Percentiles rank a stretch among this genome's conserved stretches.
Evolutionary conservation across 768 basidiomycete genomes (phyloP).

Genomic region (Dictyophora rubrovolvata): DNA sequence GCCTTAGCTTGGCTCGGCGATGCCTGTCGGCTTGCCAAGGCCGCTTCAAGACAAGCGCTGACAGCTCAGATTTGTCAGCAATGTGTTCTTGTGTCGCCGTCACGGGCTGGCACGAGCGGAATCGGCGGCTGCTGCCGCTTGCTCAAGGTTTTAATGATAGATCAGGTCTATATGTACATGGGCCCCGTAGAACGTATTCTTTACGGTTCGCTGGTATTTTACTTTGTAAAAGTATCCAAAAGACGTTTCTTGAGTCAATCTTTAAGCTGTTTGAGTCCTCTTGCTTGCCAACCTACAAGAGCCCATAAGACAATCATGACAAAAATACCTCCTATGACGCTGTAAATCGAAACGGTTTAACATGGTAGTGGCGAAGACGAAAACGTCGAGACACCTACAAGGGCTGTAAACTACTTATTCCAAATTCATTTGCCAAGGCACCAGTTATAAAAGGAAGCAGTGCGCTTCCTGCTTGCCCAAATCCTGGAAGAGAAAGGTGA

Average conservation of each 20-base stretch:
- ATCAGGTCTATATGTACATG: too few relatives aligned
- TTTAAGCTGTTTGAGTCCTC: slow-evolving; percentile 3
- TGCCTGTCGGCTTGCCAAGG: too few relatives aligned
- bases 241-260: slow-evolving; percentile 2
- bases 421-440: slow-evolving; percentile 28
- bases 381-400: slow-evolving; percentile 26
- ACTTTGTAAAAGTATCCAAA: not conserved
- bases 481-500: not conserved
- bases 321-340: slow-evolving; percentile 52
- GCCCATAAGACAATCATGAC: slow-evolving; percentile 47
- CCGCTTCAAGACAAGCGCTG: too few relatives aligned
- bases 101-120: too few relatives aligned
- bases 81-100: too few relatives aligned
- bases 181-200: too few relatives aligned
- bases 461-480: slow-evolving; percentile 18
- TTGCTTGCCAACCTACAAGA: slow-evolving; percentile 28
- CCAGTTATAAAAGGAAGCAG: slow-evolving; percentile 43
- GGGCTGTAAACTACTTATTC: slow-evolving; percentile 38
- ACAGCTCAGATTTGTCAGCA: too few relatives aligned
- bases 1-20: too few relatives aligned
- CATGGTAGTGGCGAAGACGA: not conserved
- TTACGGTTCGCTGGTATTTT: not conserved
- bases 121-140: too few relatives aligned
- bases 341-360: slow-evolving; percentile 15
- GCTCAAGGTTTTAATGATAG: too few relatives aligned